Base-by-base conservation (phyloP, 495 filamentous ascomycete species). In the Bombardia bombarda region DNA sequence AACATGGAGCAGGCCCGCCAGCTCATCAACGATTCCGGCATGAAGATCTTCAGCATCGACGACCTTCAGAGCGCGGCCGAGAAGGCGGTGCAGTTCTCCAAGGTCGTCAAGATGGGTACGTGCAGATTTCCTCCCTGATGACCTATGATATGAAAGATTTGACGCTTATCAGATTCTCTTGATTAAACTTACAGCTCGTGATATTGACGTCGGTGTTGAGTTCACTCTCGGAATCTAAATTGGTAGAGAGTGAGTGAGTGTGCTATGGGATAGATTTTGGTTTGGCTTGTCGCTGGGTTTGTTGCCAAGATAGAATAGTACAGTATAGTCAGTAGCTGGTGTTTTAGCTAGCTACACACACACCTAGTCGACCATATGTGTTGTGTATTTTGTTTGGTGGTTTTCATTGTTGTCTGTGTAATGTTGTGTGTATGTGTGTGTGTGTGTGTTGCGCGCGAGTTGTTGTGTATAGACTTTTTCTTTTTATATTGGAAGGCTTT, bases 11-110 rank as follows among this genome's bases (percentile, higher is more conserved):
- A 84, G 64, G 92, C 92, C 49, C 86, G 90, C 64, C 81, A 89
- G 68, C 70, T 96, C 77, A 89, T 98, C 72, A 94, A 95, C 72
- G 89, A 97, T 56, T 93, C 89, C 37, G 92, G 93, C 51, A 78
- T 97, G 56, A 98, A 97, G 82, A 98, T 98, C 69, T 98, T 98
- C 77, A 93, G 86, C 42, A 96, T 98, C 49, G 92, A 98, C 58
- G 93, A 98, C 71, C 78, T 98, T 50, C 93, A 97, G 70, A 90
- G 67, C 61, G 93, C 92, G 38, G 92, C 92, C 43, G 93, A 98
- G 79, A 97, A 94, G 75, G 83, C 88, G 2, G 92, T 98, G 57
- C 92, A 98, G 69, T 89, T 98, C 63, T 95, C 87, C 44, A 97
- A 95, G 77, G 86, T 98, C 38, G 93, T 98, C 53, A 97, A 96